Conservation (phyloP, 768 basidiomycete species). For the Lanmaoa pseudosensibilis region DNA sequence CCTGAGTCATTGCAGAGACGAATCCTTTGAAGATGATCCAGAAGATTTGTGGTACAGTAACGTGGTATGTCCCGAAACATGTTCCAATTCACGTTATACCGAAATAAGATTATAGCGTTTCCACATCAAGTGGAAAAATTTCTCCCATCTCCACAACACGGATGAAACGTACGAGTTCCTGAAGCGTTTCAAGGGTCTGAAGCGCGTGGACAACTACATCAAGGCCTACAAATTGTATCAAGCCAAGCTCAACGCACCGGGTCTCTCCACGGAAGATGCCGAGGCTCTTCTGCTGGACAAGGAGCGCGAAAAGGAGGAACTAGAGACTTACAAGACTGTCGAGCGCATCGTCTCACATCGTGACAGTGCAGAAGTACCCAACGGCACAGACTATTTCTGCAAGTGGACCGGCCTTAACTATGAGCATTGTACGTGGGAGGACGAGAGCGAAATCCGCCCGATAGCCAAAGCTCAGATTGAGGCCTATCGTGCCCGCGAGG, state of each 20-base stretch:
- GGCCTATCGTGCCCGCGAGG: slow-evolving; percentile 74
- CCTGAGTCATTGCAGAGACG: slow-evolving; percentile 82
- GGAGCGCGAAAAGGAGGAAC: slow-evolving; percentile 88
- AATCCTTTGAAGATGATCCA: slow-evolving; percentile 70
- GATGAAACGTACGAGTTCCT: slow-evolving; percentile 97
- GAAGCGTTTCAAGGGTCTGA: slow-evolving; percentile 92
- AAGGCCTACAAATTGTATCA: slow-evolving; percentile 81
- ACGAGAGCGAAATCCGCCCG: slow-evolving; percentile 71
- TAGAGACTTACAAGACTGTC: slow-evolving; percentile 87
- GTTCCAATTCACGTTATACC: background rate
- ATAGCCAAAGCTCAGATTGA: slow-evolving; percentile 80
- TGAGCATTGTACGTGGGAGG: slow-evolving; percentile 96
- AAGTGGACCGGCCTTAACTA: slow-evolving; percentile 96
- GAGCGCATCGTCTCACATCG: slow-evolving; percentile 87
- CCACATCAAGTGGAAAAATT: slow-evolving; percentile 99
- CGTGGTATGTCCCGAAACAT: slow-evolving; percentile 51
- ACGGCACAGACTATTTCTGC: slow-evolving; percentile 84
- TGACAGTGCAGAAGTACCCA: slow-evolving; percentile 48
- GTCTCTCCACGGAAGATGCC: slow-evolving; percentile 79
- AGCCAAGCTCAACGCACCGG: slow-evolving; percentile 58
- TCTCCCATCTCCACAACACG: slow-evolving; percentile 98
- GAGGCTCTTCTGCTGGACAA: slow-evolving; percentile 88
- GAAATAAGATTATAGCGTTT: slow-evolving; percentile 63
- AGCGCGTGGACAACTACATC: slow-evolving; percentile 99
- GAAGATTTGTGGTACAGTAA: slow-evolving; percentile 88